A percentile compares a stretch with the other conserved stretches of the same genome.
phyloP scores from a whole-genome alignment of 805 yeast species.

The Tetrapisispora arboricola region DNA sequence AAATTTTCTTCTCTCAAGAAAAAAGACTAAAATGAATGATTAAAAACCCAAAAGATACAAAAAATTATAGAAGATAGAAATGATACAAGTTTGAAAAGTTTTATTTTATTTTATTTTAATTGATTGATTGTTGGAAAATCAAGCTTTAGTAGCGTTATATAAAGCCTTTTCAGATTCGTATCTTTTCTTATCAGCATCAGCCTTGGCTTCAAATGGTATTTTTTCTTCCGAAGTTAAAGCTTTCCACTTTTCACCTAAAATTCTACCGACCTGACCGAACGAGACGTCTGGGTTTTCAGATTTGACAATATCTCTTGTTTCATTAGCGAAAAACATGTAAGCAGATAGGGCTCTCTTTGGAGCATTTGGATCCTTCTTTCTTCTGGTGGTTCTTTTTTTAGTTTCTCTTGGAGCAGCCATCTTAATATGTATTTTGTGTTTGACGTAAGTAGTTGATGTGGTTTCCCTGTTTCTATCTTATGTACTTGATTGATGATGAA shows the following conservation, averaged over 20 bases:
- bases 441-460: no score
- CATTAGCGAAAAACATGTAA: slow-evolving; percentile 98
- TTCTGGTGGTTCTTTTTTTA: slow-evolving; percentile 31
- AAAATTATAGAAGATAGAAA: no score
- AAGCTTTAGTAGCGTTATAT: slow-evolving; percentile 41
- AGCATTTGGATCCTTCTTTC: slow-evolving; percentile 83
- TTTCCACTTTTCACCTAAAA: slow-evolving; percentile 96
- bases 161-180: slow-evolving; percentile 93
- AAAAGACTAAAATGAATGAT: no score
- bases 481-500: no score
- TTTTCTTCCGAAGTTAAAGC: slow-evolving; percentile 74
- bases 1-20: no score
- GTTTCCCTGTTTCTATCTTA: neutral
- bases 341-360: slow-evolving; percentile 98
- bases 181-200: slow-evolving; percentile 94
- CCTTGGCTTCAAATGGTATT: slow-evolving; percentile 84
- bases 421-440: neutral
- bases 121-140: no score
- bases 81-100: no score
- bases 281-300: slow-evolving; percentile 94
- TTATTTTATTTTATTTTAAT: no score
- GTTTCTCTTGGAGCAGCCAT: slow-evolving; percentile 35
- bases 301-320: slow-evolving; percentile 90
- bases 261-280: slow-evolving; percentile 91
- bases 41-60: no score